Conservation (phyloP, 2,329 filamentous ascomycete species). For the Pseudogymnoascus verrucosus region DNA sequence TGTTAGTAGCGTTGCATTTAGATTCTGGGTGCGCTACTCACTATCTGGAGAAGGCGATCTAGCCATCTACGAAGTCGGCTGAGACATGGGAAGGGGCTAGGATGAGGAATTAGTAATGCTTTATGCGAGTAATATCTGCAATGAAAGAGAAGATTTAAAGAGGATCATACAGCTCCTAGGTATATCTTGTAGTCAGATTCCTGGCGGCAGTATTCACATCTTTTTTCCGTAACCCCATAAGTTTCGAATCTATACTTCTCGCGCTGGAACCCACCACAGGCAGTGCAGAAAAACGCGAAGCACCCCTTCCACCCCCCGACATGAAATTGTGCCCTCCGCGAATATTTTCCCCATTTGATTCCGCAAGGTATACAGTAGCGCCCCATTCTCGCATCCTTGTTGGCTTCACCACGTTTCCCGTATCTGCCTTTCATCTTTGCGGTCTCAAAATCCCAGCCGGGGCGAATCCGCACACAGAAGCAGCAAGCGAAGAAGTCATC, state of each 20-base stretch:
- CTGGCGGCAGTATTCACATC: background rate
- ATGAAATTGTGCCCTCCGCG: background rate
- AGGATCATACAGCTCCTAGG: too few species aligned
- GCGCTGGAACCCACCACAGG: background rate
- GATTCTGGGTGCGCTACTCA: too few species aligned
- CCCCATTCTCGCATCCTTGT: rapidly evolving
- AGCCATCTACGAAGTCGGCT: background rate
- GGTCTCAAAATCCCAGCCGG: background rate
- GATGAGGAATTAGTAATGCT: background rate
- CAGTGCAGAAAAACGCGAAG: background rate
- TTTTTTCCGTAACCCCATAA: background rate
- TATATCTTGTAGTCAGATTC: background rate
- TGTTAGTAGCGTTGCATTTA: too few species aligned
- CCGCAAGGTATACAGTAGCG: background rate
- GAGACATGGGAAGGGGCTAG: background rate
- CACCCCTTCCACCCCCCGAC: background rate
- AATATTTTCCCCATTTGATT: background rate
- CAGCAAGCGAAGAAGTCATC: background rate
- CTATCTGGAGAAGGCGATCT: background rate
- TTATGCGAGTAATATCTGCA: background rate
- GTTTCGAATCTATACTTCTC: background rate
- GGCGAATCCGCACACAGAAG: background rate
- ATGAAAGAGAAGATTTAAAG: too few species aligned
- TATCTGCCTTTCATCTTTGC: background rate
- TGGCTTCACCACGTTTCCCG: background rate